These are phyloP conservation scores for Septoria linicola DNA, from an alignment of 2,329 filamentous ascomycete genomes.

Conservation along the genomic window DNA sequence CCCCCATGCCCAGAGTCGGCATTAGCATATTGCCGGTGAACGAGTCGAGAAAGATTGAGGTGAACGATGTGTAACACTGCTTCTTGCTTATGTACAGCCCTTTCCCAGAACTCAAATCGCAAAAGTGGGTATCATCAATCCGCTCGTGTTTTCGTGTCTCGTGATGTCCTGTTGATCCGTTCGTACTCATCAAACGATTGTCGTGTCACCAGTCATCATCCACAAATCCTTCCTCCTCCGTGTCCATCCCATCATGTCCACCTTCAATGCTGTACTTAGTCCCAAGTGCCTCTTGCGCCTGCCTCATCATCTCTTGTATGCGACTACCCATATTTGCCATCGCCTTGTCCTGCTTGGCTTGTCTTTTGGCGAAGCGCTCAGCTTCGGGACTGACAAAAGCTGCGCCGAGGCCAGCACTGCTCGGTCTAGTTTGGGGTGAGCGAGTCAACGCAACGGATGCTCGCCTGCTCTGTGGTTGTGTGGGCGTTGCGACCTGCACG, in stretches of 20 bases:
- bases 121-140: no score
- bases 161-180: no score
- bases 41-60: no score
- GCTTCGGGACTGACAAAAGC: conserved; percentile 60
- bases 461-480: conserved; percentile 40
- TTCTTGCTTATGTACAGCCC: no score
- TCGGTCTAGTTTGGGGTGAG: conserved; percentile 36
- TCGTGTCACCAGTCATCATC: conserved; percentile 31
- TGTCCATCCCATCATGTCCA: conserved; percentile 33
- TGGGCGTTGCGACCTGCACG: conserved; percentile 17
- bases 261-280: conserved; percentile 45
- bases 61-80: no score
- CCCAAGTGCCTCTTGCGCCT: conserved; percentile 81
- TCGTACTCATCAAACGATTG: not conserved
- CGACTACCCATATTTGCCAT: conserved; percentile 77
- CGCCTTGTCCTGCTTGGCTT: conserved; percentile 70
- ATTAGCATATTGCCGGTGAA: no score
- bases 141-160: no score
- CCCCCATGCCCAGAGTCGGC: no score
- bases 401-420: conserved; percentile 15
- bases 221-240: conserved; percentile 36
- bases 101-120: no score
- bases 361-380: conserved; percentile 68
- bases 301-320: conserved; percentile 80
- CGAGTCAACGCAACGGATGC: conserved; percentile 57